A percentile compares a stretch with the other conserved stretches of the same genome.
These are phyloP conservation scores for Paracamarosporium sp. DNA, from an alignment of 2,329 filamentous ascomycete species.

Conservation along the genomic window DNA sequence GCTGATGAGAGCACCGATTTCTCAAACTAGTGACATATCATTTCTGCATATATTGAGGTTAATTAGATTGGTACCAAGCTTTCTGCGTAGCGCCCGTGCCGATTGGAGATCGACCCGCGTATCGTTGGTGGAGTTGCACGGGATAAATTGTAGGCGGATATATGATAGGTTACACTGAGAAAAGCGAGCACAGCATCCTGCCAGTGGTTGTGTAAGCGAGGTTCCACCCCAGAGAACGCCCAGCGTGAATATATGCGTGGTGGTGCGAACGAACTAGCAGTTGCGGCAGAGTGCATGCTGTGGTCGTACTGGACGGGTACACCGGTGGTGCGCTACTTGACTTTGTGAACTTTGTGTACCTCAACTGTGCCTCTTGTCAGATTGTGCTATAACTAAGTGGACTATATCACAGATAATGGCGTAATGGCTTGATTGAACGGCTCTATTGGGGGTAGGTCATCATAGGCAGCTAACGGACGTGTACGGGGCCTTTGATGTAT, in stretches of 20 bases:
- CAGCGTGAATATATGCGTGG: background rate
- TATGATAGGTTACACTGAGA: constrained; percentile 29
- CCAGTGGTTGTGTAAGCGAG: constrained; percentile 28
- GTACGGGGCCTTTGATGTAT: background rate
- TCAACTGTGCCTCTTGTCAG: background rate
- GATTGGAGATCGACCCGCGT: constrained; percentile 29
- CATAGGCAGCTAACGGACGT: background rate
- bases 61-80: constrained; percentile 31
- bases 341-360: background rate
- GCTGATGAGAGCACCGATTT: constrained; percentile 24
- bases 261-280: background rate
- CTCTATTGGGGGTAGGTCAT: no score
- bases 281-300: background rate
- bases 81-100: constrained; percentile 23
- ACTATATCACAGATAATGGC: no score
- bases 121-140: constrained; percentile 31
- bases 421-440: no score
- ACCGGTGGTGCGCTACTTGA: no score
- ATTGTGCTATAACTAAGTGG: background rate
- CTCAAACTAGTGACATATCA: constrained; percentile 26
- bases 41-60: constrained; percentile 40
- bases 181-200: constrained; percentile 9
- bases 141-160: constrained; percentile 36
- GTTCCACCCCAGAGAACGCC: constrained; percentile 10
- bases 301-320: background rate